A percentile compares a stretch with the other conserved stretches of the same genome.
Conservation (phyloP, 176 grass and related monocot species). For the Oryza coarctata region DNA sequence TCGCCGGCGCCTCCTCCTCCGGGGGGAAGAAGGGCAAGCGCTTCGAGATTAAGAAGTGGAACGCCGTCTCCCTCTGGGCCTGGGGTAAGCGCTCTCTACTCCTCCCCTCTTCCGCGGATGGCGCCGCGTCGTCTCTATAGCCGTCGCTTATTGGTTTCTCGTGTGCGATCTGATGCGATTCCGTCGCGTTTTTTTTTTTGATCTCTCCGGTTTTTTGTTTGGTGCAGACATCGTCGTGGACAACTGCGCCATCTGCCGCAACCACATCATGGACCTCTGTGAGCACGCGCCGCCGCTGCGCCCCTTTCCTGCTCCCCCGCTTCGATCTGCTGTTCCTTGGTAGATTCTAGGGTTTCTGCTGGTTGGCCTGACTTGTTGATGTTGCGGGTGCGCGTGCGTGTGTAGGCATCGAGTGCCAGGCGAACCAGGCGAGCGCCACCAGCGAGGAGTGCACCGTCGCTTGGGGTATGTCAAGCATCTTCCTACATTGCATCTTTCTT, state of each 20-base stretch:
- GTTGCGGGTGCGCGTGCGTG: conserved; percentile 1
- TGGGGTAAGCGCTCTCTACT: conserved; percentile 90
- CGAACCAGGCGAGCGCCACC: conserved; percentile 96
- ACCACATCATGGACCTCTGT: conserved; percentile 99
- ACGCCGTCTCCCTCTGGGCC: conserved; percentile 97
- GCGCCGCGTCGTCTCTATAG: neutral
- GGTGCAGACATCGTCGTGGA: conserved; percentile 91
- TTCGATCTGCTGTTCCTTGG: conserved; percentile 10
- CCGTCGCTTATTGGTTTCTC: neutral
- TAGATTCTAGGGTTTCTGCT: conserved; percentile 30
- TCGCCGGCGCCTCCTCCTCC: conserved; percentile 23
- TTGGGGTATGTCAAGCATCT: conserved; percentile 64
- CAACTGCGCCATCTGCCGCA: conserved; percentile 98
- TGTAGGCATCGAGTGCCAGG: conserved; percentile 98
- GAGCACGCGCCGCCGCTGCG: conserved; percentile 27
- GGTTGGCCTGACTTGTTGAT: conserved; percentile 6
- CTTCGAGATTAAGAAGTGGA: conserved; percentile 99
- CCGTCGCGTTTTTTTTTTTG: neutral
- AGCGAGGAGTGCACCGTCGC: conserved; percentile 98
- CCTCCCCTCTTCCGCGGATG: too few relatives aligned
- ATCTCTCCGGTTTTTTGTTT: neutral
- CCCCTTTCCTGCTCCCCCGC: neutral
- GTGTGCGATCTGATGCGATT: conserved; percentile 6
- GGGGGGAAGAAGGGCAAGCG: conserved; percentile 67
- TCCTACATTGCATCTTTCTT: neutral